A percentile compares a stretch with the other conserved stretches of the same genome.
These are phyloP conservation scores for Ustilaginoidea virens DNA, from an alignment of 2,329 filamentous ascomycete genomes.

Conservation along the genomic window DNA sequence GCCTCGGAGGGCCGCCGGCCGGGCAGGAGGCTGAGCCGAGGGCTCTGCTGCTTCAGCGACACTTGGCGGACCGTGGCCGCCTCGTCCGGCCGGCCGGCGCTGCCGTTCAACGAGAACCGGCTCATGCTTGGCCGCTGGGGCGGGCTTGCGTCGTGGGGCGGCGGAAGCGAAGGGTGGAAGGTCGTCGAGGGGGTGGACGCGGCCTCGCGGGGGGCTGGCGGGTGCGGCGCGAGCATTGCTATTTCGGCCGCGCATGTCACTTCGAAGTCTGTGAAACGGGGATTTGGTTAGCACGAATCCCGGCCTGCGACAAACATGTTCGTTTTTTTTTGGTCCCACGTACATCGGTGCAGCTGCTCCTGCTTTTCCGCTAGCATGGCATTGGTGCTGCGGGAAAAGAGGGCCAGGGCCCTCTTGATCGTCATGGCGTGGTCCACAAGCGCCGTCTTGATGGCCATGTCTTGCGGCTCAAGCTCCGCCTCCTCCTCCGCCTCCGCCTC, in stretches of 20 bases:
- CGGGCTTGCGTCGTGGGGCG: constrained; percentile 20
- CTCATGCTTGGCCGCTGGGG: constrained; percentile 16
- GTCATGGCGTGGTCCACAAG: constrained; percentile 80
- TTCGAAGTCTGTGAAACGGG: constrained; percentile 50
- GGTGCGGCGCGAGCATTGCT: constrained; percentile 40
- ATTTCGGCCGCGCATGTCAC: constrained; percentile 50
- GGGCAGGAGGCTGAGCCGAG: constrained; percentile 38
- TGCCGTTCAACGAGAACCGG: constrained; percentile 17
- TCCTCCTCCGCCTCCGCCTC: constrained; percentile 24
- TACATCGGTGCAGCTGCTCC: constrained; percentile 50
- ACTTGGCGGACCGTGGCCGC: constrained; percentile 34
- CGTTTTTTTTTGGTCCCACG: constrained; percentile 18
- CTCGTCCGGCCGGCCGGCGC: constrained; percentile 28
- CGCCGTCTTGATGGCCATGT: constrained; percentile 70
- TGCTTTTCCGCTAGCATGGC: constrained; percentile 39
- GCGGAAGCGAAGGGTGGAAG: constrained; percentile 30
- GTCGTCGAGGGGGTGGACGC: constrained; percentile 27
- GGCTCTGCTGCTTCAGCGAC: constrained; percentile 33
- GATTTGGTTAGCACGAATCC: too few species aligned
- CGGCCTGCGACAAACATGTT: not conserved
- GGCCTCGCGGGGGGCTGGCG: constrained; percentile 21
- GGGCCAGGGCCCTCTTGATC: constrained; percentile 64
- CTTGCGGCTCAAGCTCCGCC: constrained; percentile 39
- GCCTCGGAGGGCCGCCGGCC: constrained; percentile 33
- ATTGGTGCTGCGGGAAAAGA: constrained; percentile 49